These are phyloP conservation scores for Sanghuangporus weigelae DNA, from an alignment of 1,284 basidiomycete genomes.

Conservation along the genomic window DNA sequence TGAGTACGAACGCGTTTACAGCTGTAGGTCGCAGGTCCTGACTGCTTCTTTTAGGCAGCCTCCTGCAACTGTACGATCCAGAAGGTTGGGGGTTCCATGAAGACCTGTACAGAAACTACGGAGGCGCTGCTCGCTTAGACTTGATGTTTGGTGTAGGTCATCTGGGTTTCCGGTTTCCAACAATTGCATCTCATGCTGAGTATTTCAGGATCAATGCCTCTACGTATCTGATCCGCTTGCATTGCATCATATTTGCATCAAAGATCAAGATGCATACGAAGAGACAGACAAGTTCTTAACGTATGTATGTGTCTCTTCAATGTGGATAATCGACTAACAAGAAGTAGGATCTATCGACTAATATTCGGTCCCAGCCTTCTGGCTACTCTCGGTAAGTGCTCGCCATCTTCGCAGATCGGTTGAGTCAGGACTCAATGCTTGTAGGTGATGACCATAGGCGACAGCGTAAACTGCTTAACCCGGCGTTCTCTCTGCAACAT, in stretches of 20 bases:
- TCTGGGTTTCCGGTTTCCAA: neutral
- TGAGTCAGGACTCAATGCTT: neutral
- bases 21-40: neutral
- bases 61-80: constrained; percentile 17
- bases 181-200: neutral
- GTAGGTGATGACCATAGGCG: constrained; percentile 24
- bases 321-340: neutral
- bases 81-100: constrained; percentile 23
- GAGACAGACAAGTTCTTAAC: constrained; percentile 21
- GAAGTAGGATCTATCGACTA: neutral
- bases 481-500: constrained; percentile 27
- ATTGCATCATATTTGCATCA: constrained; percentile 28
- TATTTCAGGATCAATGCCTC: constrained; percentile 15
- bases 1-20: neutral
- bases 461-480: constrained; percentile 28
- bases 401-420: neutral
- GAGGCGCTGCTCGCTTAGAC: constrained; percentile 19
- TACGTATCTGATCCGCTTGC: constrained; percentile 23
- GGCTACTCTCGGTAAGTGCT: constrained; percentile 18
- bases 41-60: constrained; percentile 9
- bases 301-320: constrained; percentile 15
- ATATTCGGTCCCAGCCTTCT: constrained; percentile 21
- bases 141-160: constrained; percentile 23
- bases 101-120: constrained; percentile 21
- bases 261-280: constrained; percentile 29